These are phyloP conservation scores for Pichia ethanolica DNA, from an alignment of 805 yeast genomes.

Conservation along the genomic window DNA sequence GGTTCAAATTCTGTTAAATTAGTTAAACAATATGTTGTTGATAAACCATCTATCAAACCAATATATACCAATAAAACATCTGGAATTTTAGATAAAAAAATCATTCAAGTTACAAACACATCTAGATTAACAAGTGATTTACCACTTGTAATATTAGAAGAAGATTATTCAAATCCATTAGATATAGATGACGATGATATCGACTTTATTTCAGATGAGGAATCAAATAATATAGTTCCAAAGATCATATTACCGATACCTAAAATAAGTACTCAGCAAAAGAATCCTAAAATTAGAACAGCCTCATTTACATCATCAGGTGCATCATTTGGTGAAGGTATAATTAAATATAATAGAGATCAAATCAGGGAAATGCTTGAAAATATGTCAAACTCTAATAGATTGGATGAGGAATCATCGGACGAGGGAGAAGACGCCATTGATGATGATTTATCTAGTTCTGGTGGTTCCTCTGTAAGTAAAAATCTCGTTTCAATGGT, in stretches of 20 bases:
- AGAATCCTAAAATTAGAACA: conserved; percentile 2
- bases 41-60: conserved; percentile 17
- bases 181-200: conserved; percentile 13
- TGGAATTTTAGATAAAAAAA: conserved; percentile 12
- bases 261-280: not conserved
- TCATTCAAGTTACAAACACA: conserved; percentile 17
- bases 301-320: conserved; percentile 31
- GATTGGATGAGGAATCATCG: conserved; percentile 11
- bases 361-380: conserved; percentile 29
- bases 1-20: conserved; percentile 17
- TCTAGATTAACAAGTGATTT: not conserved
- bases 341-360: conserved; percentile 26
- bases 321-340: conserved; percentile 30
- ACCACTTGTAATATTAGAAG: conserved; percentile 5
- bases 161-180: conserved; percentile 11
- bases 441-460: conserved; percentile 1
- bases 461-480: not conserved
- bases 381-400: conserved; percentile 16
- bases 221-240: conserved; percentile 3
- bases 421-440: conserved; percentile 7
- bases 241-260: conserved; percentile 8
- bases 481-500: conserved; percentile 3
- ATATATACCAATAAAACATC: conserved; percentile 16
- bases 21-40: conserved; percentile 17
- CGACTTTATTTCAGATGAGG: conserved; percentile 6